phyloP scores from a whole-genome alignment of 2,329 filamentous ascomycete genomes.

The Colletotrichum brevisporum region DNA sequence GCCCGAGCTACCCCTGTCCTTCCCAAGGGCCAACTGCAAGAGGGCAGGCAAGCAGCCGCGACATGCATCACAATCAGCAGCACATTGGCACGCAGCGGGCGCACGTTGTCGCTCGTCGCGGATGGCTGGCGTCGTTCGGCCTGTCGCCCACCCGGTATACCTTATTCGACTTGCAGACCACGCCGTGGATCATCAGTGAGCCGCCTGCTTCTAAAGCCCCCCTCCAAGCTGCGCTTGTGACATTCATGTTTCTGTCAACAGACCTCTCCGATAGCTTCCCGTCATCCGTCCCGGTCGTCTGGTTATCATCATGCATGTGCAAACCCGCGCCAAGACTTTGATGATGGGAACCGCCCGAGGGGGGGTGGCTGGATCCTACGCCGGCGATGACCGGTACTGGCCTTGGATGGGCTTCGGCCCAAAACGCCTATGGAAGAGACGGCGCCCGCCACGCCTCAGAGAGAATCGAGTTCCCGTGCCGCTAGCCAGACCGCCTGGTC shows the following conservation, averaged over 20 bases:
- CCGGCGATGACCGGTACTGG: conserved; percentile 15
- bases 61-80: conserved; percentile 2
- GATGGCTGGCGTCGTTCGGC: conserved; percentile 15
- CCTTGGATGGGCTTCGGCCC: neutral
- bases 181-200: neutral
- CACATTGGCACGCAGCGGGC: conserved; percentile 32
- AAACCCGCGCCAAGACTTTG: conserved; percentile 6
- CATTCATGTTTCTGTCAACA: conserved; percentile 35
- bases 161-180: conserved; percentile 13
- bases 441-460: conserved; percentile 11
- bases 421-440: conserved; percentile 1
- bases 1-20: conserved; percentile 24
- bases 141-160: conserved; percentile 20
- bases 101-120: conserved; percentile 6
- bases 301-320: conserved; percentile 15
- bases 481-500: conserved; percentile 26
- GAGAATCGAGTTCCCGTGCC: conserved; percentile 16
- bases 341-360: neutral
- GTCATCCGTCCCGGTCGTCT: conserved; percentile 16
- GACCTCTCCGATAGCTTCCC: conserved; percentile 22
- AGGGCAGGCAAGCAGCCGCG: neutral
- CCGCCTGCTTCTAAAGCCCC: conserved; percentile 2
- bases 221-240: conserved; percentile 25
- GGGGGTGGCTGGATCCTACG: conserved; percentile 12
- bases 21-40: neutral